Evolutionary conservation across 352 stramenopile species (phyloP), one percentile per base, ranked within the genome.

Genomic region (Globisporangium recalcitrans): DNA sequence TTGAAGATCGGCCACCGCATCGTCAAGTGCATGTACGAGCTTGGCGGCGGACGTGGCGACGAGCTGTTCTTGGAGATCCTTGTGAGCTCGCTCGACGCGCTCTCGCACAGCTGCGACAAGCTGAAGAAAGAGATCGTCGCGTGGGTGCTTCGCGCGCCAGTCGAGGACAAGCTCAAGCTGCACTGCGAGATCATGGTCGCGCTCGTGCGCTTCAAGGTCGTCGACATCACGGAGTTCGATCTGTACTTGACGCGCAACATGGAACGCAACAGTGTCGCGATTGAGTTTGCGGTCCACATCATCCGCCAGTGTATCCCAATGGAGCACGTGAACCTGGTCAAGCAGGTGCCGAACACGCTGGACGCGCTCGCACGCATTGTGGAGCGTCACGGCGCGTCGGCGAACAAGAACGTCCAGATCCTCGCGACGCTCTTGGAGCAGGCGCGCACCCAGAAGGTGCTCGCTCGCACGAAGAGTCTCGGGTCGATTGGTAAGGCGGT

Each of bases 11-110:
- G 91, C 1, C 95, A 99, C 67, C 86, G 83, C 24, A 97, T 99
- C 58, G 98, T 99, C 64, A 99, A 99, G 77, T 95, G 95, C 54
- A 90, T 99, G 66, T 99, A 99, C 62, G 95, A 99, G 64, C 68
- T 95, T 21, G 84, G 84, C 16, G 80, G 82, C 27, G 82, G 84
- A 9, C 84, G 82, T 52, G 85, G 97, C 21, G 90, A 97, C 36
- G 93, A 98, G 68, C 74, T 98, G 19, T 89, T 97, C 21, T 70
- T 99, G 21, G 97, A 99, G 75, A 95, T 97, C 53, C 76, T 98
- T 26, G 95, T 98, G 60, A 93, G 83, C 42, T 89, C 98, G 10
- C 80, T 99, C 42, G 93, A 98, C 60, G 95, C 91, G 55, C 75
- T 99, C 11, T 90, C 95, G 26, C 77, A 91, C 49, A 95, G 83